These are phyloP conservation scores for Parafenestella ontariensis DNA, from an alignment of 2,329 filamentous ascomycete species.

Conservation along the genomic window DNA sequence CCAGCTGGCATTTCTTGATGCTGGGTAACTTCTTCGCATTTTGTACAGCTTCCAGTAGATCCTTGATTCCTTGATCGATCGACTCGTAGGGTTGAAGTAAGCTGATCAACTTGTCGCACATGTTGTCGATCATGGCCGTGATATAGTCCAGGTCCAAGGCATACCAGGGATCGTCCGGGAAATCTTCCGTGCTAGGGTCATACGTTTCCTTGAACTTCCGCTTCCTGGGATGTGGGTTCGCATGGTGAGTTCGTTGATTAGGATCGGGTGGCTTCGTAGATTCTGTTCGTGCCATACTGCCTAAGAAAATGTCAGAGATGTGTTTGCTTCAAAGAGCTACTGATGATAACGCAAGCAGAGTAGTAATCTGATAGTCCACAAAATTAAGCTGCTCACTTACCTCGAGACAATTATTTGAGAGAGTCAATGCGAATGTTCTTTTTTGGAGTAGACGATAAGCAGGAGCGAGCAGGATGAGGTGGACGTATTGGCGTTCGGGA, in stretches of 20 bases:
- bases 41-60: background rate
- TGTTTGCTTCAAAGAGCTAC: no score
- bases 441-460: no score
- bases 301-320: background rate
- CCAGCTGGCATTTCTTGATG: conserved; percentile 1
- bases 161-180: conserved; percentile 10
- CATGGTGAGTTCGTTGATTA: background rate
- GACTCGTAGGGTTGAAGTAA: background rate
- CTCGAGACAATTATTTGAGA: no score
- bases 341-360: no score
- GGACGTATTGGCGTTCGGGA: no score
- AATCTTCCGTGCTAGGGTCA: background rate
- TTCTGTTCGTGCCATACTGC: background rate
- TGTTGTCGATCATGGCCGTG: background rate
- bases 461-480: no score
- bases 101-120: conserved; percentile 4
- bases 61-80: background rate
- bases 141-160: background rate
- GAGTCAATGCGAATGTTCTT: no score
- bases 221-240: background rate
- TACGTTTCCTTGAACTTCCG: background rate
- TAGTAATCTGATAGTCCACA: no score
- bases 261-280: background rate
- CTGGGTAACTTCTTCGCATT: background rate
- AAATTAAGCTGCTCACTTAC: no score